Conservation (phyloP, 257 asterid genomes). For the Lycium ferocissimum region DNA sequence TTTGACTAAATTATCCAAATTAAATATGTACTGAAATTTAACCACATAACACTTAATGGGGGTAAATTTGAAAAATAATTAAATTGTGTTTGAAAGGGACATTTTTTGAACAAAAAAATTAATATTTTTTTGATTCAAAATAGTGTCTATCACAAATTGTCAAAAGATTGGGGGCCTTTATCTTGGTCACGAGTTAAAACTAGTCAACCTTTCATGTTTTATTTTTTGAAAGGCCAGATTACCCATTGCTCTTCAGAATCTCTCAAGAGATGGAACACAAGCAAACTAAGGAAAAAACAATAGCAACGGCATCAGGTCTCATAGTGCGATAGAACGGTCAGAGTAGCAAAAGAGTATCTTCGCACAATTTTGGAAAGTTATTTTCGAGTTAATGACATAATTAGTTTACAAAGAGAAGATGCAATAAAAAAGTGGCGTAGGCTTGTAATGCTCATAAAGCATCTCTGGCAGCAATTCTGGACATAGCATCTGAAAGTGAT, state of each 20-base stretch:
- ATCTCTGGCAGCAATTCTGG: constrained; percentile 85
- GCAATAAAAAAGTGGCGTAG: not conserved
- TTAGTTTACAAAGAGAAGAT: not conserved
- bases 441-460: constrained; percentile 56
- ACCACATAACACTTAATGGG: too few relatives aligned
- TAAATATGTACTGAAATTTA: too few relatives aligned
- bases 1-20: too few relatives aligned
- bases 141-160: too few relatives aligned
- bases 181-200: not conserved
- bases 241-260: not conserved
- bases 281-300: not conserved
- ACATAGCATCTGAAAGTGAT: constrained; percentile 77
- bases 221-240: not conserved
- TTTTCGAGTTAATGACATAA: not conserved
- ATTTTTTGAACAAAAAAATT: too few relatives aligned
- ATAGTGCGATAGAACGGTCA: not conserved
- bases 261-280: not conserved
- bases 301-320: not conserved
- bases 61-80: too few relatives aligned
- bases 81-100: too few relatives aligned
- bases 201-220: not conserved
- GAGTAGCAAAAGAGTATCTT: not conserved
- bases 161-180: too few relatives aligned
- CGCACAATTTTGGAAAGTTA: not conserved
- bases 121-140: too few relatives aligned